Evolutionary conservation across 2,329 filamentous ascomycete species (phyloP), one percentile per base, ranked within the genome.

Genomic region (Aspergillus sojae): DNA sequence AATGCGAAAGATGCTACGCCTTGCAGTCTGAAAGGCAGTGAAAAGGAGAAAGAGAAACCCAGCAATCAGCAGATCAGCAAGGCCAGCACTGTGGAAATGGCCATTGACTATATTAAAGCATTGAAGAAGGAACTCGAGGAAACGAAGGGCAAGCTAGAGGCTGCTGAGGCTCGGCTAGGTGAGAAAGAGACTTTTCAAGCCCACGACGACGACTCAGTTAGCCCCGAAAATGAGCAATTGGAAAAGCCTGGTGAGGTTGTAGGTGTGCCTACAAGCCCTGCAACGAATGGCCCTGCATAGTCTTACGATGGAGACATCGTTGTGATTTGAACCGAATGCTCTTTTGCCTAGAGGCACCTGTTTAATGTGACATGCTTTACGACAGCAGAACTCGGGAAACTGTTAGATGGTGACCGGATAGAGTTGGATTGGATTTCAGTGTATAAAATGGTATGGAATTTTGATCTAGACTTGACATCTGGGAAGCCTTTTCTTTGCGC

Each of bases 81-180:
- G 77, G 95, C 95, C 1, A 96, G 92, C 70, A 97, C 96, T 0
- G 95, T 99, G n/a, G 95, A 99, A 79, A 89, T 92, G 79, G 95
- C 95, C 1, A 98, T 98, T 71, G 90, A 94, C 62, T 97, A 98
- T 75, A 97, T 99, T 80, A 94, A 92, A 78, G 86, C 89, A 64
- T 79, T 99, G 65, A 89, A 96, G 78, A 82, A 87, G 70, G 91
- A 96, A 74, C 81, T 93, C 19, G 85, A 84, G 2, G 86, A 88
- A 39, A 88, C 89, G 26, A 89, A 88, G 58, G 82, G 80, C 64
- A 82, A 88, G 69, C 86, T 93, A 16, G 85, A 85, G 28, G 84
- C 85, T 61, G 86, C 90, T 19, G 91, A 92, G 74, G 85, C 84
- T 69, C 88, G 86, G 74, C 72, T 92, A 57, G 73, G 53, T 26